Evolutionary conservation across 2,329 filamentous ascomycete species (phyloP).

Genomic region (Calonectria henricotiae): DNA sequence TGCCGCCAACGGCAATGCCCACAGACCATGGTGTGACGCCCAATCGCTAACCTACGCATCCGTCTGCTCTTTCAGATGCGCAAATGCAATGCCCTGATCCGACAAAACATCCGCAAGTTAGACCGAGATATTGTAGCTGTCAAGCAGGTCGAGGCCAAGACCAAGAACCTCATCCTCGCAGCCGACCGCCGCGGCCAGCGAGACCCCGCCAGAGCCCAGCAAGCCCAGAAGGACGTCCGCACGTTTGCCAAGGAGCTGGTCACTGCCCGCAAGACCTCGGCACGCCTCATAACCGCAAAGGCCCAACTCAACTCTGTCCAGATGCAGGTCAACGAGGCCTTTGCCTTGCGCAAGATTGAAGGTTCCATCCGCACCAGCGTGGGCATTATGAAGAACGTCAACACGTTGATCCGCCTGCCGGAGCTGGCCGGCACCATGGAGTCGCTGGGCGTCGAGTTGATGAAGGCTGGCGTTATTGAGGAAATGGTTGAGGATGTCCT

Average conservation of each 20-base stretch:
- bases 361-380: conserved; percentile 89
- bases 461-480: conserved; percentile 97
- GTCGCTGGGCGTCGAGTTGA: conserved; percentile 87
- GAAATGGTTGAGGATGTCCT: conserved; percentile 94
- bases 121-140: conserved; percentile 91
- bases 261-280: conserved; percentile 82
- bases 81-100: conserved; percentile 94
- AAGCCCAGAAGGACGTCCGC: conserved; percentile 87
- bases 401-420: conserved; percentile 86
- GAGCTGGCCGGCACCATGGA: conserved; percentile 92
- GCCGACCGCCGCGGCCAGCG: conserved; percentile 86
- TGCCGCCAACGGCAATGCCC: background rate
- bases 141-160: conserved; percentile 86
- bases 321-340: conserved; percentile 98
- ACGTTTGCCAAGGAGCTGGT: conserved; percentile 92
- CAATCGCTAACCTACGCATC: conserved; percentile 30
- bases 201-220: conserved; percentile 83
- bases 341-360: conserved; percentile 95
- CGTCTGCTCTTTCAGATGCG: conserved; percentile 75
- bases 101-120: conserved; percentile 91
- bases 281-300: conserved; percentile 86
- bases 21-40: conserved; percentile 3
- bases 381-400: conserved; percentile 98
- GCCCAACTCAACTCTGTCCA: conserved; percentile 93
- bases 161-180: conserved; percentile 86